phyloP scores from a whole-genome alignment of 1,284 basidiomycete species.

The Cystobasidium sp. region DNA sequence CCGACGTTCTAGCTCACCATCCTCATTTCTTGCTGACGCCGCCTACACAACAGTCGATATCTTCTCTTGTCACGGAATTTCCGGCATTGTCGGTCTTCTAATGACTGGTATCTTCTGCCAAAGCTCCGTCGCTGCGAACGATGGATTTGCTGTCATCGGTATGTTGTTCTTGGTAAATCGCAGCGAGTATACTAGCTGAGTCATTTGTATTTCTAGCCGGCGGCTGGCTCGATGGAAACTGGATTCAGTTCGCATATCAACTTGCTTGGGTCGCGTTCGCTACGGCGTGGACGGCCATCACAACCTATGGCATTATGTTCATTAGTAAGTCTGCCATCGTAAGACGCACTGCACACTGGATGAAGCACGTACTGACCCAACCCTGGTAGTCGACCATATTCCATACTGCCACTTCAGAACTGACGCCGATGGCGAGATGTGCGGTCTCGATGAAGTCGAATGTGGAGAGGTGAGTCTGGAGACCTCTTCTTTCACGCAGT shows the following conservation, averaged over 20 bases:
- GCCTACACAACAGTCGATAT: conserved; percentile 68
- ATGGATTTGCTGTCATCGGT: conserved; percentile 61
- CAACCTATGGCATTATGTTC: conserved; percentile 71
- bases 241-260: conserved; percentile 79
- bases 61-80: conserved; percentile 88
- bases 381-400: conserved; percentile 66
- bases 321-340: conserved; percentile 48
- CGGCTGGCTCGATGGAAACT: conserved; percentile 71
- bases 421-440: conserved; percentile 74
- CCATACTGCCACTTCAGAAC: conserved; percentile 76
- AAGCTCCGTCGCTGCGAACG: conserved; percentile 75
- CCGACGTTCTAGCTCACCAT: too few relatives aligned
- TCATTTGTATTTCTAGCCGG: conserved; percentile 57
- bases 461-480: conserved; percentile 63
- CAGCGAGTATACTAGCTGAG: conserved; percentile 51
- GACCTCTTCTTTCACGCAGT: neutral
- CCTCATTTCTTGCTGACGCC: neutral
- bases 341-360: neutral
- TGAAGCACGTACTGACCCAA: neutral
- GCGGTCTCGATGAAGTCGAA: conserved; percentile 77
- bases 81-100: conserved; percentile 84
- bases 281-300: conserved; percentile 63
- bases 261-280: conserved; percentile 78
- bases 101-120: conserved; percentile 81
- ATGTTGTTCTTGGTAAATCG: conserved; percentile 6